Conservation (phyloP, 2,329 filamentous ascomycete genomes). For the Metarhizium humberi region DNA sequence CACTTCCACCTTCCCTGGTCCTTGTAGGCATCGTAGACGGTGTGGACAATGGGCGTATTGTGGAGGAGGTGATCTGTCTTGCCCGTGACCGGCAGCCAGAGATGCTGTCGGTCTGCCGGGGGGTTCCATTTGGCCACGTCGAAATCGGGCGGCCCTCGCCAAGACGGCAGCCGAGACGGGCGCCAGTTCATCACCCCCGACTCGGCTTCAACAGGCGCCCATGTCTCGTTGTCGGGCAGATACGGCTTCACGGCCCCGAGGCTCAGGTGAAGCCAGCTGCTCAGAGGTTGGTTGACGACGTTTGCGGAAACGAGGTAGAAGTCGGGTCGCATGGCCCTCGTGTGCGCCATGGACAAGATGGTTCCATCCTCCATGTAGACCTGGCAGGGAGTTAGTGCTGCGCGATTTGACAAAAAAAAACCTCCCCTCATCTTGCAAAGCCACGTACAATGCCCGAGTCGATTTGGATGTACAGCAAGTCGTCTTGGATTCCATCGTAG, state of each 20-base stretch:
- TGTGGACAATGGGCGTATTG: conserved; percentile 36
- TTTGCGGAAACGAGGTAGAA: conserved; percentile 34
- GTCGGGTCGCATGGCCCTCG: conserved; percentile 35
- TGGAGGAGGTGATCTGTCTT: conserved; percentile 27
- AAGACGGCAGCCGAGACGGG: conserved; percentile 27
- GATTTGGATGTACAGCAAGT: conserved; percentile 31
- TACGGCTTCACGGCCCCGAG: conserved; percentile 43
- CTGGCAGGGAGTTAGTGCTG: conserved; percentile 10
- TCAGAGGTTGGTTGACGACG: conserved; percentile 44
- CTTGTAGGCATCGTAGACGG: conserved; percentile 33
- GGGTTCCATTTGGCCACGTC: conserved; percentile 21
- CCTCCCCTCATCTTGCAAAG: too few species aligned
- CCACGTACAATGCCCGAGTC: conserved; percentile 27
- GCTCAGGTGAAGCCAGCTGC: conserved; percentile 45
- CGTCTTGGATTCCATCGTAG: conserved; percentile 36
- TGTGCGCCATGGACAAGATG: conserved; percentile 44
- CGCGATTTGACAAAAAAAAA: too few species aligned
- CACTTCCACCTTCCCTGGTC: conserved; percentile 37
- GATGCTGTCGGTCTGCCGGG: conserved; percentile 31
- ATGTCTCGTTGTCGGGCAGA: conserved; percentile 32
- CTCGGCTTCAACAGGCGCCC: conserved; percentile 13
- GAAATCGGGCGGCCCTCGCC: conserved; percentile 20
- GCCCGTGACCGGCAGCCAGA: conserved; percentile 36
- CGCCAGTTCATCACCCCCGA: conserved; percentile 25
- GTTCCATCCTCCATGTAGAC: conserved; percentile 22